Percentiles rank a stretch among this genome's conserved stretches.
phyloP scores from a whole-genome alignment of 2,329 filamentous ascomycete species.

The Neoscytalidium dimidiatum region DNA sequence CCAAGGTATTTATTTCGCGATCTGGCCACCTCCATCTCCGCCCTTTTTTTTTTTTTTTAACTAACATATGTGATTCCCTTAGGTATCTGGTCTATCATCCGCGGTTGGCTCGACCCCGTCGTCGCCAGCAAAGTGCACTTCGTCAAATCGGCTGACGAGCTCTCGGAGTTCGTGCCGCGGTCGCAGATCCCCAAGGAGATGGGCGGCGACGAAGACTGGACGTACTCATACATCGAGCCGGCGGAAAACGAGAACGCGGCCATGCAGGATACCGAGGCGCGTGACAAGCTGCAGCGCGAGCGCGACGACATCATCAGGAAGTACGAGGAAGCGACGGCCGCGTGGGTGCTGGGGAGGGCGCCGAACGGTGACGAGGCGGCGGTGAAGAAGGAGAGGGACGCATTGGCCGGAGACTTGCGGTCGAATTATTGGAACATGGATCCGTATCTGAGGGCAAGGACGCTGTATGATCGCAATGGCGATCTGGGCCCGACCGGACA shows the following conservation, averaged over 20 bases:
- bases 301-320: slow-evolving; percentile 67
- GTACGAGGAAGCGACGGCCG: slow-evolving; percentile 72
- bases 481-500: slow-evolving; percentile 68
- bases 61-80: no score
- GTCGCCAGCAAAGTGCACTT: slow-evolving; percentile 94
- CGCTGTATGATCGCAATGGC: slow-evolving; percentile 81
- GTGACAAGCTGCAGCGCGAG: slow-evolving; percentile 64
- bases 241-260: slow-evolving; percentile 71
- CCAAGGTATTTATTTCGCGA: slow-evolving; percentile 62
- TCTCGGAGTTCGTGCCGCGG: slow-evolving; percentile 73
- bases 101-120: slow-evolving; percentile 94
- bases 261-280: slow-evolving; percentile 65
- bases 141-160: slow-evolving; percentile 76
- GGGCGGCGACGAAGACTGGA: slow-evolving; percentile 82
- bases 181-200: slow-evolving; percentile 77
- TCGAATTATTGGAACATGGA: slow-evolving; percentile 88
- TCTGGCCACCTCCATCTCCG: no score
- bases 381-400: slow-evolving; percentile 60
- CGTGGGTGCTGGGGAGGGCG: slow-evolving; percentile 64
- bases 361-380: slow-evolving; percentile 44
- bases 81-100: slow-evolving; percentile 96
- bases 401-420: slow-evolving; percentile 64
- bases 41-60: background rate
- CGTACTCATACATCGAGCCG: slow-evolving; percentile 81
- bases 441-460: slow-evolving; percentile 79